Evolutionary conservation across 2,329 filamentous ascomycete species (phyloP).

Genomic region (Venturia carpophila): DNA sequence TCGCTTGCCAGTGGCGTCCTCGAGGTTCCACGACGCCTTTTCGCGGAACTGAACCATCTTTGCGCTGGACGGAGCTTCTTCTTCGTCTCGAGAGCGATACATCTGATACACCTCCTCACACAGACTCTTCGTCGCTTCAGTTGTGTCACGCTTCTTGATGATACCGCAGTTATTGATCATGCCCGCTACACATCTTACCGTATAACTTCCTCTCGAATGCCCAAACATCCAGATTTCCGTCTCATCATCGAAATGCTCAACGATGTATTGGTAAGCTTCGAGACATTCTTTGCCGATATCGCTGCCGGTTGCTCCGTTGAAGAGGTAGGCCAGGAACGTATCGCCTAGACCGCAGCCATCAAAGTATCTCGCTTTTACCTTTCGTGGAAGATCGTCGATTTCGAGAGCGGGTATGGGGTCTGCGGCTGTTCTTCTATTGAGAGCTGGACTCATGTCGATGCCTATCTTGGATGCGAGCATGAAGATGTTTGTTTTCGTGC

Average conservation of each 20-base stretch:
- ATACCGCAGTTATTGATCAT: constrained; percentile 24
- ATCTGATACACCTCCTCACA: constrained; percentile 20
- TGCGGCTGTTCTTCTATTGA: constrained; percentile 12
- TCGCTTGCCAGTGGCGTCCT: constrained; percentile 5
- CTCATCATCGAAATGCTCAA: constrained; percentile 26
- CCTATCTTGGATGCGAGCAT: constrained; percentile 30
- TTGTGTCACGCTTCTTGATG: constrained; percentile 19
- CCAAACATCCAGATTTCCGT: constrained; percentile 25
- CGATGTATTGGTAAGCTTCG: constrained; percentile 31
- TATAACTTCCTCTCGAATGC: constrained; percentile 39
- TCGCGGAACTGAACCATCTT: constrained; percentile 20
- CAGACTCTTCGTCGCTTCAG: constrained; percentile 18
- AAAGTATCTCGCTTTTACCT: constrained; percentile 31
- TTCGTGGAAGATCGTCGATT: constrained; percentile 22
- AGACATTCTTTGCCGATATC: constrained; percentile 31
- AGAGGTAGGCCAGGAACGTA: constrained; percentile 31
- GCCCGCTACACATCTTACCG: constrained; percentile 24
- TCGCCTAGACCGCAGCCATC: constrained; percentile 31
- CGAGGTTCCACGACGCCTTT: constrained; percentile 21
- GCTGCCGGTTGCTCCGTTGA: constrained; percentile 31
- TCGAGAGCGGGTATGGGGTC: constrained; percentile 20
- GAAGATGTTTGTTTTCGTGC: constrained; percentile 29
- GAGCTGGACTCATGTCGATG: constrained; percentile 21
- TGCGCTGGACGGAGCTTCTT: background rate
- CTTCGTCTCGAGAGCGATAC: constrained; percentile 19